Conservation (phyloP, 768 basidiomycete genomes). For the Collybia sp. region DNA sequence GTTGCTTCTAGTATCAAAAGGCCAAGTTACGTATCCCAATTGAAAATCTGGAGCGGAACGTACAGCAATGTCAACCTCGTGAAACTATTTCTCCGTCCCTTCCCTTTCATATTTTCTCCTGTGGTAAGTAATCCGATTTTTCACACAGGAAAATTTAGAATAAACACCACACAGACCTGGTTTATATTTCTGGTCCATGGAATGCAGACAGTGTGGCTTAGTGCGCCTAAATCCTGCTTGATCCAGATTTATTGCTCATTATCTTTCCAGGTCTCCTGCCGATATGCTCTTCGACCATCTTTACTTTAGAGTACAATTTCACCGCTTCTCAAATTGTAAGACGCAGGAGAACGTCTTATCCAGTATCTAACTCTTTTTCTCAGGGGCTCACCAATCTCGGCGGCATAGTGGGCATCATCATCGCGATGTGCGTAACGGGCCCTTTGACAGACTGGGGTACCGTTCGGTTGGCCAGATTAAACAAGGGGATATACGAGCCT, state of each 20-base stretch:
- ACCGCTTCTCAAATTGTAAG: slow-evolving; percentile 33
- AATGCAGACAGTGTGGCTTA: slow-evolving; percentile 41
- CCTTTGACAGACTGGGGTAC: slow-evolving; percentile 38
- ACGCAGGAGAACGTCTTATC: no score
- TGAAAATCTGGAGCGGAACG: slow-evolving; percentile 31
- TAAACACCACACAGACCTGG: slow-evolving; percentile 18
- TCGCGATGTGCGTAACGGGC: slow-evolving; percentile 30
- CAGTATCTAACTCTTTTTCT: not conserved
- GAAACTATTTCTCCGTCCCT: slow-evolving; percentile 32
- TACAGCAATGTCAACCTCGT: slow-evolving; percentile 28
- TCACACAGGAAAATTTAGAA: not conserved
- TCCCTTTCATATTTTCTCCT: slow-evolving; percentile 38
- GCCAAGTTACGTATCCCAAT: slow-evolving; percentile 26
- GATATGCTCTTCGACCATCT: slow-evolving; percentile 39
- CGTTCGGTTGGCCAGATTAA: slow-evolving; percentile 36
- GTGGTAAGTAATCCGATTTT: slow-evolving; percentile 21
- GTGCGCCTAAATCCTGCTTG: slow-evolving; percentile 14
- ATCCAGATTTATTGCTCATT: not conserved
- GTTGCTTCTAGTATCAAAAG: slow-evolving; percentile 3
- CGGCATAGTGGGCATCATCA: slow-evolving; percentile 35
- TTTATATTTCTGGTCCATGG: slow-evolving; percentile 34
- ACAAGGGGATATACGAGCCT: slow-evolving; percentile 41
- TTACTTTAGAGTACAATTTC: slow-evolving; percentile 38
- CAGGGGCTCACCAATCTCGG: slow-evolving; percentile 38
- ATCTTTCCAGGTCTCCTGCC: slow-evolving; percentile 29